These are phyloP conservation scores for Cercospora brassicicola DNA, from an alignment of 2,329 filamentous ascomycete genomes.

Conservation along the genomic window DNA sequence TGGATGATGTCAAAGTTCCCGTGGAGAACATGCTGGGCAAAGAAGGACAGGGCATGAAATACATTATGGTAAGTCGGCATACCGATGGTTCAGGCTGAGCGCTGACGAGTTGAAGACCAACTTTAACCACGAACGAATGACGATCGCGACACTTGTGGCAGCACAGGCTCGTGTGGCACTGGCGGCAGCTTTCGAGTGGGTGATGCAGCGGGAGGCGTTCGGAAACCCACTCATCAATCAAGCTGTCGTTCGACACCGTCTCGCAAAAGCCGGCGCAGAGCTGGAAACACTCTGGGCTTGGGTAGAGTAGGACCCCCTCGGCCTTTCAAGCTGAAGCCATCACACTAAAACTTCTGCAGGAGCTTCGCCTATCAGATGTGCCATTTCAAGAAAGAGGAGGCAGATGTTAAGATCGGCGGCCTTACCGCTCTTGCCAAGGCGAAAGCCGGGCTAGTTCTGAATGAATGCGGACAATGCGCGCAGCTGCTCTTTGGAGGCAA, in stretches of 20 bases:
- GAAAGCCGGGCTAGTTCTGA: not conserved
- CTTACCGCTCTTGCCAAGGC: not conserved
- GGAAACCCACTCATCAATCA: not conserved
- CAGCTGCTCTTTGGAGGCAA: not conserved
- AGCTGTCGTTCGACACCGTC: not conserved
- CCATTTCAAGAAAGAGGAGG: not conserved
- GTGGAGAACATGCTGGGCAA: constrained; percentile 74
- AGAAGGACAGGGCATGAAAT: constrained; percentile 80
- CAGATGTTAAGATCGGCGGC: not conserved
- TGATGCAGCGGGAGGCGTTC: not conserved
- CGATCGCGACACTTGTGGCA: not conserved
- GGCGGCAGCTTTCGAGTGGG: not conserved
- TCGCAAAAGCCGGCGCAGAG: not conserved
- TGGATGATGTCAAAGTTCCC: constrained; percentile 82
- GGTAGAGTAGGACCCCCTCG: not conserved
- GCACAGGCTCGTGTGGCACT: not conserved
- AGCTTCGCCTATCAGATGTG: not conserved
- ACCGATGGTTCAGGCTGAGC: not conserved
- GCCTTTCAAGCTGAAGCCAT: not conserved
- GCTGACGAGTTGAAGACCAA: not conserved
- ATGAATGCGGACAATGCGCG: not conserved
- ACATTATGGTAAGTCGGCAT: constrained; percentile 59
- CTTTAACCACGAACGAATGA: not conserved
- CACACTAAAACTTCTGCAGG: not conserved
- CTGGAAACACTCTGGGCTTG: not conserved